Base-by-base conservation (phyloP, 2,329 filamentous ascomycete genomes). In the Hypoxylon rubiginosum region DNA sequence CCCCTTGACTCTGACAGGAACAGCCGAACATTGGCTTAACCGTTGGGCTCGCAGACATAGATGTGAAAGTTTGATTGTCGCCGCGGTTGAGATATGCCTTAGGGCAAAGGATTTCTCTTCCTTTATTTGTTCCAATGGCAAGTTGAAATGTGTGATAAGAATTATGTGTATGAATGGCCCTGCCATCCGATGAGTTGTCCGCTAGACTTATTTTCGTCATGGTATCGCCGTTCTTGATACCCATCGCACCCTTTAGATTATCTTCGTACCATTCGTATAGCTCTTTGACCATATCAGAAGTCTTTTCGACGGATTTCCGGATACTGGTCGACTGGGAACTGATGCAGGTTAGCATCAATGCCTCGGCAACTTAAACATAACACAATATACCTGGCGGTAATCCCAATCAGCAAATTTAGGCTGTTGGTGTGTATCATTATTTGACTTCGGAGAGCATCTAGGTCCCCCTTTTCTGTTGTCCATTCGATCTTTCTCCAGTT, bases 401-500 rank as follows among this genome's bases (percentile, higher is more conserved):
- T 68, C 4, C 67, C 73, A 32, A 75, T 28, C 0, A 74, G 57
- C 49, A 75, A 34, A 28, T 73, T 69, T 6, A 75, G 41, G 45
- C 71, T 74, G 43, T 74, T 74, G 1, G 68, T 73, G 11, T 74
- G 70, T 1, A 71, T 48, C 67, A 71, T 65, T 9, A 75, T 56
- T 46, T 74, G 71, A 41, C 62, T 66, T 21, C 73, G 46, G 0
- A 77, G 59, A 1, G 69, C 55, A 5, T 63, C 67, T 1, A 77
- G 50, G 39, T 75, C 72, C 8, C 73, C 75, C 7, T 68, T 71
- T 48, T 75, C 74, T 2, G 71, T 76, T 3, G 74, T 76, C 75
- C 74, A 77, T 24, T 66, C 68, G 19, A 75, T 60, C 52, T 74
- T 76, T 56, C 67, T 74, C 73, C 73, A 77, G 43, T 76, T 76